A percentile compares a stretch with the other conserved stretches of the same genome.
Evolutionary conservation across 257 asterid genomes (phyloP).

Genomic region (Solanum peruvianum): DNA sequence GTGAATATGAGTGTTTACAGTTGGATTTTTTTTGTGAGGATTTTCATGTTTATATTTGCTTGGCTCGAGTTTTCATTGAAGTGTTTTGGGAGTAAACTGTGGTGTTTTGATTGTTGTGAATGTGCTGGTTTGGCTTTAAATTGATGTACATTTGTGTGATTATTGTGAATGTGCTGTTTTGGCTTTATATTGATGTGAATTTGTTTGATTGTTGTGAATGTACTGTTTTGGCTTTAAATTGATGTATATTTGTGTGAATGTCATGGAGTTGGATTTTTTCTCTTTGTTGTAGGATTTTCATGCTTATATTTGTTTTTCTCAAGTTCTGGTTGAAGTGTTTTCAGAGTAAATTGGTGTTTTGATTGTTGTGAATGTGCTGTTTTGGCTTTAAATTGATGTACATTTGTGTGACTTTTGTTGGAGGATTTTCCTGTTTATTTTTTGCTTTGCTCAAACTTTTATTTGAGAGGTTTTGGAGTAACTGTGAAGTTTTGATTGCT

Average conservation of each 20-base stretch:
- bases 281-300: neutral
- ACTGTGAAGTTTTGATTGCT: neutral
- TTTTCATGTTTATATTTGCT: neutral
- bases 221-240: neutral
- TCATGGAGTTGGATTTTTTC: neutral
- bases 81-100: neutral
- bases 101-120: neutral
- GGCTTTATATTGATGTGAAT: constrained; percentile 5
- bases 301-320: neutral
- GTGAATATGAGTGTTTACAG: neutral
- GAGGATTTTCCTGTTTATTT: neutral
- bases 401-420: neutral
- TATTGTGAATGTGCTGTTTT: neutral
- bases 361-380: neutral
- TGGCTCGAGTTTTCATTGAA: neutral
- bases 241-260: neutral
- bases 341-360: neutral
- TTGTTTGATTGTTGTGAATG: neutral
- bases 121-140: neutral
- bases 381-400: neutral
- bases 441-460: neutral
- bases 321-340: neutral
- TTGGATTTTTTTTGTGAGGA: neutral
- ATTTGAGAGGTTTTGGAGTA: neutral
- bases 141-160: neutral